Evolutionary conservation across 352 stramenopile species (phyloP).

Genomic region (Blastocystis sp.): DNA sequence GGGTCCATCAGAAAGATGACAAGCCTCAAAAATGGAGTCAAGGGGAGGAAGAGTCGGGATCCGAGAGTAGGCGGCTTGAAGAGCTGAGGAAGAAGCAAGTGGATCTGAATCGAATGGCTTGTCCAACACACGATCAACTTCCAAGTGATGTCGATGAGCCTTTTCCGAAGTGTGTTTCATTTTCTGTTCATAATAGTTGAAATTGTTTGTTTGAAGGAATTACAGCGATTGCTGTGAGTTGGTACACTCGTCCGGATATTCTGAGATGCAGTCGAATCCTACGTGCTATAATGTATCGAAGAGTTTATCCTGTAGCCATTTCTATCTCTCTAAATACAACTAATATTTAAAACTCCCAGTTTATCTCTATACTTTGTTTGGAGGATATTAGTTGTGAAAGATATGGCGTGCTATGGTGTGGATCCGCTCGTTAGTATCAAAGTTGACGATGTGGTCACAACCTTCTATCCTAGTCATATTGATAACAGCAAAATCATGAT

Average conservation of each 20-base stretch:
- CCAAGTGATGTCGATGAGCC: neutral
- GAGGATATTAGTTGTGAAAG: neutral
- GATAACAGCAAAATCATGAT: conserved; percentile 51
- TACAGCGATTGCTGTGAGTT: too few species aligned
- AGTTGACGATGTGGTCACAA: neutral
- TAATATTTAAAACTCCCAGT: too few species aligned
- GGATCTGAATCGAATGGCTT: neutral
- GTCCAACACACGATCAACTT: neutral
- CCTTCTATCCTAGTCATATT: conserved; percentile 32
- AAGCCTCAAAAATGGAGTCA: neutral
- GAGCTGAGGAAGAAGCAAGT: neutral
- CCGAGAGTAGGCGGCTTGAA: neutral
- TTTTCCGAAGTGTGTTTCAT: neutral
- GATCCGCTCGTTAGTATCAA: conserved; percentile 30
- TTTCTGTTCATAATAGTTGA: neutral
- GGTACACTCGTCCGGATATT: too few species aligned
- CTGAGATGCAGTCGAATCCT: too few species aligned
- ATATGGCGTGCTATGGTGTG: conserved; percentile 26
- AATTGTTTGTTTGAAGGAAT: neutral
- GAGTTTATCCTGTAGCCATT: too few species aligned
- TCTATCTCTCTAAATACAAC: too few species aligned
- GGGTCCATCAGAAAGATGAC: neutral
- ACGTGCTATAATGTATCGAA: too few species aligned
- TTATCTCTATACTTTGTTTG: too few species aligned
- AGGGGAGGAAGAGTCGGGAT: neutral